Base-by-base conservation (phyloP, 371 early-diverging fungal species). In the Haplosporangium sp. region DNA sequence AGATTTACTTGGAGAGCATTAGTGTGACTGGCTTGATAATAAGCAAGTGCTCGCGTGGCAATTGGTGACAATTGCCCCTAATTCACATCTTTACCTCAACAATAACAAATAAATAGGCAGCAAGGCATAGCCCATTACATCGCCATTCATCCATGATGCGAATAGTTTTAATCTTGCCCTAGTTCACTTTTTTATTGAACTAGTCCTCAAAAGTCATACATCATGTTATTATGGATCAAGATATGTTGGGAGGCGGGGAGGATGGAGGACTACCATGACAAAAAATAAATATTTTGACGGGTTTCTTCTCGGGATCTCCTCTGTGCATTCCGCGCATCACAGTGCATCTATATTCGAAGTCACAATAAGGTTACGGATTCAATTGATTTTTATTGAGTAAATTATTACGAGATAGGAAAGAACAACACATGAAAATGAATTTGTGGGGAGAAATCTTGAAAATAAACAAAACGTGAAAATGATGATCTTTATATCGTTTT, bases 341-440 rank as follows among this genome's bases (percentile, higher is more conserved):
- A 27, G 50, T 20, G 55, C 55, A 55, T 55, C 55, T 55, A 55
- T 8, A 55, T 11, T 55, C 55, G 4, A 20, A 55, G 55, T 55
- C 55, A 55, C 55, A 10, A 4, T 17, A 55, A 35, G 55, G 20
- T 55, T 34, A 20, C 55, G 55, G 55, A 55, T 55, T 55, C 20
- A 55, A 55, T 55, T 55, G 55, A 55, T 55, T 9, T 15, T 17
- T 55, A 55, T 55, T 55, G 55, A 55, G 34, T 55, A 55, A 55
- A 55, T 10, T 55, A 55, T 55, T 55, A 55, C 20, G 55, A 55
- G 55, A 55, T 55, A 55, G 55, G 55, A 35, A 55, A 10, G 10
- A 15, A 11, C 55, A 34, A 34, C 55, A 55, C 34, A 55, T 55
- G 55, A 55, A 27, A 34, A 20, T 55, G 55, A 55, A 34, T 34